These are phyloP conservation scores for Polychaeton citri DNA, from an alignment of 2,329 filamentous ascomycete species.

Conservation along the genomic window DNA sequence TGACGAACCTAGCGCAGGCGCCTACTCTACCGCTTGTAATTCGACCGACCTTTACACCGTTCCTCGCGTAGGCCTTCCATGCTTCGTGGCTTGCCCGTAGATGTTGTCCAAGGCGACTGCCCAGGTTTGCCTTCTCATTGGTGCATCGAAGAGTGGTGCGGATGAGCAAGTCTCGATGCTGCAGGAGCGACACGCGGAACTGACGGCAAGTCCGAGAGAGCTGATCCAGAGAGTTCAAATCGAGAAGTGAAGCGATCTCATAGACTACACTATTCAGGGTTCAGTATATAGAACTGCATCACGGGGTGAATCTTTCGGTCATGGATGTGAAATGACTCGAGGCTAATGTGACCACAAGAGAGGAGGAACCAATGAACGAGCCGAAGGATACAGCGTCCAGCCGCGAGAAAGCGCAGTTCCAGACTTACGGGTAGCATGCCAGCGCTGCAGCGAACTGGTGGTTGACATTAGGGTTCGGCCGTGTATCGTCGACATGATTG, in stretches of 20 bases:
- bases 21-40: conserved; percentile 55
- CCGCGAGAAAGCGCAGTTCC: too few relatives aligned
- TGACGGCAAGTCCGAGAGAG: conserved; percentile 72
- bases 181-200: conserved; percentile 63
- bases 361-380: too few relatives aligned
- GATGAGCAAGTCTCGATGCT: conserved; percentile 62
- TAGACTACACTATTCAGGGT: conserved; percentile 58
- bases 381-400: too few relatives aligned
- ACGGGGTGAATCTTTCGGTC: conserved; percentile 1
- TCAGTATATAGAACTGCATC: conserved; percentile 18
- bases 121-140: conserved; percentile 48
- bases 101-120: conserved; percentile 37
- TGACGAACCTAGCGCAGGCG: conserved; percentile 50
- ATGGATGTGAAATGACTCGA: background rate
- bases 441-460: conserved; percentile 45
- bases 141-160: conserved; percentile 65
- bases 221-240: conserved; percentile 75
- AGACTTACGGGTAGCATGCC: conserved; percentile 55
- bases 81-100: conserved; percentile 16
- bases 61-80: conserved; percentile 13
- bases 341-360: too few relatives aligned
- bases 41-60: conserved; percentile 20
- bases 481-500: conserved; percentile 14
- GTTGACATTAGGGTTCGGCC: conserved; percentile 41
- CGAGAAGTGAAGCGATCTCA: conserved; percentile 62